phyloP scores from a whole-genome alignment of 768 basidiomycete species.

The Crepidotus variabilis region DNA sequence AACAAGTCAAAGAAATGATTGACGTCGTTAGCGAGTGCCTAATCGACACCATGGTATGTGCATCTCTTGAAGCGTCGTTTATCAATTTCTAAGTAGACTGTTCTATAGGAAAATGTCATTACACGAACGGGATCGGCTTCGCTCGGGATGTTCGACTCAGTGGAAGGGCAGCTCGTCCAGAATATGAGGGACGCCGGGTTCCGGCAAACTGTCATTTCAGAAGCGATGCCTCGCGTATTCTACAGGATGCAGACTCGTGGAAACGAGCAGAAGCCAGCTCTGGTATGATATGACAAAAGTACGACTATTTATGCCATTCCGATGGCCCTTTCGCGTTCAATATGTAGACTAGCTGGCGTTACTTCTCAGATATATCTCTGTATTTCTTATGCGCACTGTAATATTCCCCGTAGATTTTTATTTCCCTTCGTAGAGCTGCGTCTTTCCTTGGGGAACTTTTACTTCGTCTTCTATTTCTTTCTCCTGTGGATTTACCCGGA shows the following conservation, averaged over 20 bases:
- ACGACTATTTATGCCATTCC: not conserved
- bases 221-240: constrained; percentile 21
- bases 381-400: no score
- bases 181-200: constrained; percentile 18
- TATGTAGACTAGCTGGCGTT: not conserved
- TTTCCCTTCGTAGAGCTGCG: no score
- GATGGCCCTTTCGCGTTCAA: not conserved
- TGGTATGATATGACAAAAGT: not conserved
- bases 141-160: constrained; percentile 8
- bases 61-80: not conserved
- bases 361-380: no score
- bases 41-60: constrained; percentile 25
- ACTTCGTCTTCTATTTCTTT: no score
- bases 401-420: no score
- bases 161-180: constrained; percentile 16
- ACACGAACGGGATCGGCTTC: constrained; percentile 6
- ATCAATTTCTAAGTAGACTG: not conserved
- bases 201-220: constrained; percentile 20
- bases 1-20: constrained; percentile 28
- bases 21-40: constrained; percentile 25
- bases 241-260: constrained; percentile 18
- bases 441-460: no score
- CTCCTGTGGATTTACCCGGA: no score
- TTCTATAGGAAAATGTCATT: constrained; percentile 18
- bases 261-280: not conserved